Conservation (phyloP, 2,329 filamentous ascomycete genomes). For the Samsoniella hepiali region DNA sequence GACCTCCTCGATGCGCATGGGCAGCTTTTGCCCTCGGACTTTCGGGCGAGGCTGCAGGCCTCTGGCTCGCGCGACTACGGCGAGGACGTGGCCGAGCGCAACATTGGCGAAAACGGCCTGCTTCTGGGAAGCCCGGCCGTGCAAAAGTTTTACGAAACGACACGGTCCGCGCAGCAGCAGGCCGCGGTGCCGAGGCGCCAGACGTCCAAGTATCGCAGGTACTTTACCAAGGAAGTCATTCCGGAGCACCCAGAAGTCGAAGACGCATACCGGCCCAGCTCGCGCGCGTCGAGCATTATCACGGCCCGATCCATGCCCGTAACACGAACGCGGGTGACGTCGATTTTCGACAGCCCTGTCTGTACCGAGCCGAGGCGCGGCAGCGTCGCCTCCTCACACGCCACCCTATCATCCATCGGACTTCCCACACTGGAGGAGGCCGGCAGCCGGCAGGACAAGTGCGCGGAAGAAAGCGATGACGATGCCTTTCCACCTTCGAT, state of each 20-base stretch:
- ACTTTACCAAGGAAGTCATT: background rate
- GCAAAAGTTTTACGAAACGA: slow-evolving; percentile 34
- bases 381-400: background rate
- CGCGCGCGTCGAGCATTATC: background rate
- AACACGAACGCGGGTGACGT: background rate
- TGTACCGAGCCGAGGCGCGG: background rate
- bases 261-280: background rate
- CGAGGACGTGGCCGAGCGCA: slow-evolving; percentile 64
- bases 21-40: slow-evolving; percentile 47
- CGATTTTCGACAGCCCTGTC: background rate
- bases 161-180: background rate
- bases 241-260: slow-evolving; percentile 8
- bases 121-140: slow-evolving; percentile 34
- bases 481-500: slow-evolving; percentile 12
- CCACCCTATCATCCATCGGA: background rate
- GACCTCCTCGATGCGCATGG: slow-evolving; percentile 59
- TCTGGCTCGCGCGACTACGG: slow-evolving; percentile 53
- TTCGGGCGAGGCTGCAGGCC: slow-evolving; percentile 47
- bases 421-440: background rate
- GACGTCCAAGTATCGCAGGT: background rate
- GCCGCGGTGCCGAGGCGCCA: background rate
- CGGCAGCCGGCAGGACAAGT: background rate
- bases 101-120: slow-evolving; percentile 41
- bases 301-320: slow-evolving; percentile 1
- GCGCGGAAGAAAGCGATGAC: slow-evolving; percentile 6